Percentiles rank a stretch among this genome's conserved stretches.
Evolutionary conservation across 345 rosid genomes (phyloP).

Genomic region (Eutrema japonicum): DNA sequence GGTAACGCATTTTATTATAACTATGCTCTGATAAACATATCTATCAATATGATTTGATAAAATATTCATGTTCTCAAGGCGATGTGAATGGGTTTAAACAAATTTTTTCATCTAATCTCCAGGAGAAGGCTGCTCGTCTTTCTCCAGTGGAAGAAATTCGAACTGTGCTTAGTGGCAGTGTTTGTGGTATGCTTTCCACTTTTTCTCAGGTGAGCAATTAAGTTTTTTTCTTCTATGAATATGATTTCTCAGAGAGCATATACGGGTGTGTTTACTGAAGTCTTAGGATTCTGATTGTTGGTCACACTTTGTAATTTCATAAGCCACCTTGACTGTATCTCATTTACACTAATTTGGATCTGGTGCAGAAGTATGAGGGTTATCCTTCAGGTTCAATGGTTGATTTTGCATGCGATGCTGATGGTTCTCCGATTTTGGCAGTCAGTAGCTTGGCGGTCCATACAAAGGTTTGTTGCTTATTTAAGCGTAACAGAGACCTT

Average conservation of each 20-base stretch:
- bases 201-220: slow-evolving; percentile 68
- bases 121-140: slow-evolving; percentile 89
- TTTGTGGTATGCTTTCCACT: slow-evolving; percentile 79
- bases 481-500: neutral
- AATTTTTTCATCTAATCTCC: slow-evolving; percentile 27
- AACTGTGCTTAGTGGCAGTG: slow-evolving; percentile 65
- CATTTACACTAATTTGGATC: slow-evolving; percentile 15
- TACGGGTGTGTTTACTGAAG: neutral
- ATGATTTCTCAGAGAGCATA: neutral
- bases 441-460: slow-evolving; percentile 87
- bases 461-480: slow-evolving; percentile 61
- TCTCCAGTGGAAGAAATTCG: slow-evolving; percentile 76
- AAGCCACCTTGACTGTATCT: neutral
- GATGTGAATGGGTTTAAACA: neutral
- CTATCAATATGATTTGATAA: neutral
- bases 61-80: neutral
- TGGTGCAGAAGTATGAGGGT: slow-evolving; percentile 70
- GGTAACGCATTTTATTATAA: slow-evolving; percentile 44
- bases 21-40: neutral
- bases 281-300: slow-evolving; percentile 19
- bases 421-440: slow-evolving; percentile 85
- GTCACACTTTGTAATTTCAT: neutral
- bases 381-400: slow-evolving; percentile 95
- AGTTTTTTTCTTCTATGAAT: neutral
- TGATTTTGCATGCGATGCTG: slow-evolving; percentile 86